Base-by-base conservation (phyloP, 768 basidiomycete species). In the Leucosporidium yakuticum region DNA sequence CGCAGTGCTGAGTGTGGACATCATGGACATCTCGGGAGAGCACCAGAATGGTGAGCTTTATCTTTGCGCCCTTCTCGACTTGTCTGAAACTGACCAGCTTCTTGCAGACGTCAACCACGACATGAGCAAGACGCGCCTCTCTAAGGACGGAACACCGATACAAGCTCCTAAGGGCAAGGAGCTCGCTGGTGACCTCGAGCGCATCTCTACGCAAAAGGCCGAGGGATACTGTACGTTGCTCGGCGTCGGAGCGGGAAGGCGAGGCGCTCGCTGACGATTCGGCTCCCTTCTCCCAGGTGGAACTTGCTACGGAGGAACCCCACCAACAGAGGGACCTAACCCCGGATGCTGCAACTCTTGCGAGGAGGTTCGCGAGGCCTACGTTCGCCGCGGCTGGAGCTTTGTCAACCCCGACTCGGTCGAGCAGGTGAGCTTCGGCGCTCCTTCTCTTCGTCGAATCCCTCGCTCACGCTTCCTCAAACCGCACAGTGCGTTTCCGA, bases 11-110 rank as follows among this genome's bases (percentile, higher is more conserved):
- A 94, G 91, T 77, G 80, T 98, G 62, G 96, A 99, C 79, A 86
- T 98, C 62, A 94, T 97, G 90, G 96, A 99, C 77, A 96, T 99
- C 67, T 91, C 89, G 67, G 96, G 96, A 32, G 96, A 97, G 82
- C 86, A 88, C 34, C 95, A 97, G 78, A 84, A 88, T 67, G 91
- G 75, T 76, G 6, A 23, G 60, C 17, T 39, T 50, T 15, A 5
- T 17, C 17, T 31, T 8, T 55, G 51, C 12, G 5, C n/a, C 17
- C 25, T 32, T 44, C 55, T 39, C 19, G 2, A 21, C 48, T 6
- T 8, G 12, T 29, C n/a, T 31, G 31, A 23, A 31, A 31, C 54
- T 44, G 4, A 39, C 23, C 50, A 51, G 50, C 50, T 23, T 53
- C 2, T 0, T 4, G 27, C 60, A 76, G 81, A 97, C 76, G 77